Evolutionary conservation across 495 filamentous ascomycete species (phyloP).

Genomic region (Tuber borchii): DNA sequence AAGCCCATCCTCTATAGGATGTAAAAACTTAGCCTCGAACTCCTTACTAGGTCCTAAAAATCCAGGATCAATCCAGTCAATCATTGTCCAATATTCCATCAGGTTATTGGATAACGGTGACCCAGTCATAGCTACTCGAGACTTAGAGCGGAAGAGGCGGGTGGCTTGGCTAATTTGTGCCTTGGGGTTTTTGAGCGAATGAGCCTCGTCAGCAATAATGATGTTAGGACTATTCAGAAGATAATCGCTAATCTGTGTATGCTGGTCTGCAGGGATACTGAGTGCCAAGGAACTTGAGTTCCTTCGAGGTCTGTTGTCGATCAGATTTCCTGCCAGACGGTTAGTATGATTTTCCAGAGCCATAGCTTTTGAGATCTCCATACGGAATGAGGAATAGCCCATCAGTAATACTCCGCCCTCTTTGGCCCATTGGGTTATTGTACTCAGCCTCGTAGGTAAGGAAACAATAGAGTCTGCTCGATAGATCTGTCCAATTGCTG

Average conservation of each 20-base stretch:
- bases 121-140: constrained; percentile 79
- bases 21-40: constrained; percentile 62
- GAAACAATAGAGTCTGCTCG: constrained; percentile 32
- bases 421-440: constrained; percentile 54
- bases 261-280: constrained; percentile 38
- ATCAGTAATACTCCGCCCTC: constrained; percentile 68
- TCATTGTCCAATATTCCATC: constrained; percentile 73
- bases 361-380: constrained; percentile 1
- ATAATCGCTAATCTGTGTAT: constrained; percentile 45
- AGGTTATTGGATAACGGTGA: constrained; percentile 81
- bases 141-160: constrained; percentile 56
- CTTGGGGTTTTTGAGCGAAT: constrained; percentile 61
- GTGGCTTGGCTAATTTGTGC: constrained; percentile 52
- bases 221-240: constrained; percentile 61
- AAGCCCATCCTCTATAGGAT: constrained; percentile 67
- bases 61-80: constrained; percentile 77
- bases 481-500: constrained; percentile 34
- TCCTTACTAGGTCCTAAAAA: constrained; percentile 62
- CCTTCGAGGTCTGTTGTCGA: constrained; percentile 43
- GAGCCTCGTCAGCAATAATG: constrained; percentile 84
- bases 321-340: constrained; percentile 26
- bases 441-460: constrained; percentile 43
- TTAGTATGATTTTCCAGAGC: constrained; percentile 11
- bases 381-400: constrained; percentile 63
- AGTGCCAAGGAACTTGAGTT: constrained; percentile 15